Evolutionary conservation across 2,329 filamentous ascomycete species (phyloP).

Genomic region (Beauveria scarabaeidicola): DNA sequence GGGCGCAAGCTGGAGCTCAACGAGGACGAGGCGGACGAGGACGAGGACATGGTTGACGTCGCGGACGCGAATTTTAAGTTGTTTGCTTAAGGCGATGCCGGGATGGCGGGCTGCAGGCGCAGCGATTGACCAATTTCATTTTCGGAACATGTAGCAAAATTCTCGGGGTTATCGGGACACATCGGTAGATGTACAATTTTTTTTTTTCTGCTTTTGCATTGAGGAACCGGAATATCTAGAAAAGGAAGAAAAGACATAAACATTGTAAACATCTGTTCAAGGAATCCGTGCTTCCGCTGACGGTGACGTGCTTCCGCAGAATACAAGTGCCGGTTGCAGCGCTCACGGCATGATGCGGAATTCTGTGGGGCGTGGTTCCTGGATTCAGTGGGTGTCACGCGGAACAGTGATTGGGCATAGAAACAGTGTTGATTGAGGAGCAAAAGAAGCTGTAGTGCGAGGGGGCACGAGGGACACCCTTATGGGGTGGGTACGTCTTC

Average conservation of each 20-base stretch:
- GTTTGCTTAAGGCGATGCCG: slow-evolving; percentile 35
- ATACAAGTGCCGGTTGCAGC: too few relatives aligned
- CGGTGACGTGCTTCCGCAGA: slow-evolving; percentile 1
- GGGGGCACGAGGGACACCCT: too few relatives aligned
- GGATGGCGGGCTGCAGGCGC: neutral
- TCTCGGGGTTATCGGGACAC: neutral
- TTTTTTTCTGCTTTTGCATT: neutral
- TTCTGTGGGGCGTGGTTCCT: neutral
- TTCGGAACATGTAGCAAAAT: slow-evolving; percentile 1
- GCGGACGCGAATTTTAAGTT: slow-evolving; percentile 46
- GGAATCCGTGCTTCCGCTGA: slow-evolving; percentile 3
- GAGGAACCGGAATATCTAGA: neutral
- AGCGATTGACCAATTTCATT: neutral
- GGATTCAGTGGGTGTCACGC: too few relatives aligned
- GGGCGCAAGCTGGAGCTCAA: slow-evolving; percentile 60
- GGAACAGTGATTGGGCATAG: too few relatives aligned
- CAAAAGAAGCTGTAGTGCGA: too few relatives aligned
- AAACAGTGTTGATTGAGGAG: too few relatives aligned
- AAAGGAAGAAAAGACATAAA: neutral
- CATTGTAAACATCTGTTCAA: neutral
- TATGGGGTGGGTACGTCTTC: too few relatives aligned
- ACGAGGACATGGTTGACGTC: slow-evolving; percentile 42
- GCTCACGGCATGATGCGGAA: slow-evolving; percentile 4
- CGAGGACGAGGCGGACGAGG: slow-evolving; percentile 46
- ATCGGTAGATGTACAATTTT: neutral